Base-by-base conservation (phyloP, 371 early-diverging fungal species). In the Apophysomyces trapeziformis region DNA sequence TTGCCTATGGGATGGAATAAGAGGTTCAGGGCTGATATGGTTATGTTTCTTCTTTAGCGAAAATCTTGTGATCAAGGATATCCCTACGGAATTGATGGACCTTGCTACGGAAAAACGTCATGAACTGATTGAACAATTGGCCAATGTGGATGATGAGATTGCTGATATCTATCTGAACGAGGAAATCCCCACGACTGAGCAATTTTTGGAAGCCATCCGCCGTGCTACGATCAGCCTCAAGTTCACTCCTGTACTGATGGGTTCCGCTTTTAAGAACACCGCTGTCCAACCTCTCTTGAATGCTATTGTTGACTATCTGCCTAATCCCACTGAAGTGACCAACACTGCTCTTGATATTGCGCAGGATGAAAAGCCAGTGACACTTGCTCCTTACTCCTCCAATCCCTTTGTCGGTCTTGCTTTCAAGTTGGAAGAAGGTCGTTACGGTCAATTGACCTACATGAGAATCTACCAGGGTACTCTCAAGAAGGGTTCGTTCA, bases 381-480 rank as follows among this genome's bases (percentile, higher is more conserved):
- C 74, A 43, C 79, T 91, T 4, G 60, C 65, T 4, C 83, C 90
- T 18, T 79, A 72, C 67, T 88, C 92, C 21, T 78, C 79, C 67
- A 80, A 88, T 70, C 92, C 92, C 8, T 92, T 94, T 68, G 92
- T 91, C 46, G 98, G 96, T 58, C 89, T 98, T 67, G 99, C 97
- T 47, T 94, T 94, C 83, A 93, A 95, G 82, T 87, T 99, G 50
- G 95, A 97, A 78, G 98, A 99, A 78, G 93, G 94, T 57, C 91
- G 93, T 62, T 98, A 93, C 73, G 99, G 98, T 43, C 97, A 98
- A 76, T 81, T 99, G 68, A 98, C 98, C 11, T 99, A 97, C 80
- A 78, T 99, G 76, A 90, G 99, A 69, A 92, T 99, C 38, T 99
- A 99, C 82, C 98, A 97, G 82, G 99, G 99, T 60, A 83, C 86